A percentile compares a stretch with the other conserved stretches of the same genome.
Conservation (phyloP, 176 grass and related monocot genomes). For the Aegilops umbellulata region DNA sequence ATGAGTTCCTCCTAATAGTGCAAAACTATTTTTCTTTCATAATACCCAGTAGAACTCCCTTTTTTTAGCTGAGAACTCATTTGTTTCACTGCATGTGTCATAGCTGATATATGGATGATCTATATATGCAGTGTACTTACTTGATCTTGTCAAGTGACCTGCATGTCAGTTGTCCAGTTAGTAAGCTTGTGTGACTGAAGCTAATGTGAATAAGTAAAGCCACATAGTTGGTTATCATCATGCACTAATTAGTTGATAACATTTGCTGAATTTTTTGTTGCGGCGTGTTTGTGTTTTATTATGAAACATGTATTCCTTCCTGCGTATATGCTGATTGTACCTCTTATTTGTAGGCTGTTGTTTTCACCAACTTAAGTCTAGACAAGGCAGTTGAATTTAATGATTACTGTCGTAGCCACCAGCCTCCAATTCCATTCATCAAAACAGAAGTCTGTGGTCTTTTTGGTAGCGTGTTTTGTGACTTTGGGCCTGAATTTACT, state of each 20-base stretch:
- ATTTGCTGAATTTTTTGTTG: background rate
- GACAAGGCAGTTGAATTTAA: slow-evolving; percentile 61
- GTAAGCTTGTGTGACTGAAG: background rate
- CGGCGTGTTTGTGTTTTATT: background rate
- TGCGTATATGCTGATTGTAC: background rate
- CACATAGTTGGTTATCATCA: background rate
- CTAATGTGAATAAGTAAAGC: slow-evolving; percentile 10
- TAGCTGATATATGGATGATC: slow-evolving; percentile 2
- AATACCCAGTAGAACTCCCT: background rate
- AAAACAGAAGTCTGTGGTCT: slow-evolving; percentile 72
- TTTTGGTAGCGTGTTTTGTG: slow-evolving; percentile 75
- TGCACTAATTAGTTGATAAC: background rate
- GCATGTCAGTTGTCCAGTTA: background rate
- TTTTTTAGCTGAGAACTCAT: background rate
- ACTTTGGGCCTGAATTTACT: slow-evolving; percentile 68
- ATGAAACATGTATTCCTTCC: background rate
- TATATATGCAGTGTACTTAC: background rate
- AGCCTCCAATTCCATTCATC: slow-evolving; percentile 71
- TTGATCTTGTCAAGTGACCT: slow-evolving; percentile 8
- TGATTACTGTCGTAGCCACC: slow-evolving; percentile 61
- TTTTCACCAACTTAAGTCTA: slow-evolving; percentile 65
- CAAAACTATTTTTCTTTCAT: background rate
- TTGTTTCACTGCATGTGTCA: slow-evolving; percentile 5
- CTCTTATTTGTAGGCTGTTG: slow-evolving; percentile 59
- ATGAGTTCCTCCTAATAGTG: background rate